These are phyloP conservation scores for Sphaerulina populicola DNA, from an alignment of 2,329 filamentous ascomycete species.

Conservation along the genomic window DNA sequence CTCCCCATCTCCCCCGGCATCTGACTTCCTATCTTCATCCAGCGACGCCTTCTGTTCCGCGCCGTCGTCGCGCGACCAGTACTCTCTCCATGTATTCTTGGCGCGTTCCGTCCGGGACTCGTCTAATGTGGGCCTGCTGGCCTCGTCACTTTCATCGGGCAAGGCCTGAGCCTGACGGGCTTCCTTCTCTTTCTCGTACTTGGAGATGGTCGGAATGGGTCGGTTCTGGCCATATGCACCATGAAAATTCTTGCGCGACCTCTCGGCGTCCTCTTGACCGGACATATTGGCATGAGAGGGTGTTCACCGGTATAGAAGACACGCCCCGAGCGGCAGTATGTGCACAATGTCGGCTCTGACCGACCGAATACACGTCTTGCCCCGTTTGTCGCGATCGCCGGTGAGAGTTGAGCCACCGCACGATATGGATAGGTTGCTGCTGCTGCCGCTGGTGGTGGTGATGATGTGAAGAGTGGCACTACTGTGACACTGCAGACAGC, in stretches of 20 bases:
- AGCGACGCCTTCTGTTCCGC: constrained; percentile 9
- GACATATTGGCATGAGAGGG: constrained; percentile 22
- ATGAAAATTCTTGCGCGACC: constrained; percentile 34
- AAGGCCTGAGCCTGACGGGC: constrained; percentile 32
- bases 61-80: constrained; percentile 21
- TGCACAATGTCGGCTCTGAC: not conserved
- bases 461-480: not conserved
- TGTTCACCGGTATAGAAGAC: constrained; percentile 5
- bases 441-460: not conserved
- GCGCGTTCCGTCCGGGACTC: constrained; percentile 32
- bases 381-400: not conserved
- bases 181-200: constrained; percentile 42
- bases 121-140: constrained; percentile 20
- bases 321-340: not conserved
- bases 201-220: constrained; percentile 41
- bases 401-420: not conserved
- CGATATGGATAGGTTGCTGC: not conserved
- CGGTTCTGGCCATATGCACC: constrained; percentile 39
- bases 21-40: constrained; percentile 12
- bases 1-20: constrained; percentile 6
- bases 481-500: not conserved
- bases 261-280: constrained; percentile 36
- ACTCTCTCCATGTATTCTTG: constrained; percentile 24
- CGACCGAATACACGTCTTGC: not conserved
- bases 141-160: constrained; percentile 23